Evolutionary conservation across 306 rosid genomes (phyloP), one percentile per base, ranked within the genome.

Genomic region (Styphnolobium japonicum): DNA sequence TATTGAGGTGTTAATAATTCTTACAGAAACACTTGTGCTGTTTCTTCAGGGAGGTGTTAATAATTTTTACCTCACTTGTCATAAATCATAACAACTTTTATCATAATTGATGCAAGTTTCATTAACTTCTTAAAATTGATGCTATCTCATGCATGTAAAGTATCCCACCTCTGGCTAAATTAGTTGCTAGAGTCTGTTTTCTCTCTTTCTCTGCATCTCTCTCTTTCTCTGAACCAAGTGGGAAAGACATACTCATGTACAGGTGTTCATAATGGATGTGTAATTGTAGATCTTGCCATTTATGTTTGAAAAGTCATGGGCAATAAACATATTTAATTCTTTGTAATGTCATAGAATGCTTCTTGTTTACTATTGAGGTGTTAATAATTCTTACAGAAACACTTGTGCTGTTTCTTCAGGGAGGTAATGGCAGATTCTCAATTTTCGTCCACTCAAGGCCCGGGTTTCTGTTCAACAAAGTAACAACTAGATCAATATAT

Each of bases 391-490:
- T 53, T 56, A 80, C 70, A 75, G 76, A 61, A 73, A 78, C 7
- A 12, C 36, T 34, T 79, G 42, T 76, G 68, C 40, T 76, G 18
- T 77, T 79, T 75, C 58, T 81, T 84, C 90, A 93, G 99, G 96
- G 93, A 80, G 98, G 98, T 11, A 84, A 81, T 61, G 45, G 75
- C 77, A 88, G 67, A 83, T 93, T 93, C 83, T 96, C 99, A 45
- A 88, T 96, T 58, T 91, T 82, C 71, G 99, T 91, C 70, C 99
- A 96, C 81, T 78, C 98, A 14, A 91, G 99, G 53, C 99, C 99
- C 1, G 98, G 99, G 43, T 96, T 96, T 91, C 79, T 91, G 36
- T 81, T 93, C 90, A 93, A 85, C 91, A 86, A 83, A 71, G 97
- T 81, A 79, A 96, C 97, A 33, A 89, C 98, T 42, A 96, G 85